Base-by-base conservation (phyloP, 2,329 filamentous ascomycete species). In the Diplocarpon mali region DNA sequence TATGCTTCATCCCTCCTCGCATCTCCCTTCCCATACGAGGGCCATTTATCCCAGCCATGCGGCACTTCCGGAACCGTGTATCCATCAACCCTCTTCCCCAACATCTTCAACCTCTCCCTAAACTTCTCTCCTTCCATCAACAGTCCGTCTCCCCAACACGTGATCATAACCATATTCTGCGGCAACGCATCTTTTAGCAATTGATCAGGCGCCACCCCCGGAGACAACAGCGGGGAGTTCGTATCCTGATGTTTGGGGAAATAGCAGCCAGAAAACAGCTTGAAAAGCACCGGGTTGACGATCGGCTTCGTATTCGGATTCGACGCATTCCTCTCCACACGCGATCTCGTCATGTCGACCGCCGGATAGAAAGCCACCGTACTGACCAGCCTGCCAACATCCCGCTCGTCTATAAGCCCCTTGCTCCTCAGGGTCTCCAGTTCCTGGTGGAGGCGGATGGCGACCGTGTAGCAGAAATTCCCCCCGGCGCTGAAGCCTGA, bases 401-500 rank as follows among this genome's bases (percentile, higher is more conserved):
- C 15, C 12, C 13, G 32, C 13, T 41, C 38, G 11, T 14, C 32
- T 16, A 44, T n/a, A n/a, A 15, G 29, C 2, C 24, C 39, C 17
- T 34, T 9, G 9, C 12, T n/a, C 27, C 30, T 48, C 27, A 48
- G 13, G 3, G 7, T 15, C 7, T 41, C 29, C 2, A 53, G 5
- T 15, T 49, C 16, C 15, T 53, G 39, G 3, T 49, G 38, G 6
- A 55, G 41, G 7, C 46, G 29, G 3, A 53, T 40, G 0, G 49
- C 40, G 16, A 44, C 39, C 1, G 44, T 44, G 24, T 47, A 54
- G 17, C 45, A 46, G 31, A 57, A 46, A 34, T 49, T 53, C 3
- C 60, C 70, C 1, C 72, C 72, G 0, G 67, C 66, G 9, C 65
- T 69, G 37, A 69, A 68, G 0, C 71, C 71, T 5, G 66, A 68